A percentile compares a stretch with the other conserved stretches of the same genome.
Evolutionary conservation across 2,329 filamentous ascomycete genomes (phyloP).

Genomic region (Aspergillus felis): DNA sequence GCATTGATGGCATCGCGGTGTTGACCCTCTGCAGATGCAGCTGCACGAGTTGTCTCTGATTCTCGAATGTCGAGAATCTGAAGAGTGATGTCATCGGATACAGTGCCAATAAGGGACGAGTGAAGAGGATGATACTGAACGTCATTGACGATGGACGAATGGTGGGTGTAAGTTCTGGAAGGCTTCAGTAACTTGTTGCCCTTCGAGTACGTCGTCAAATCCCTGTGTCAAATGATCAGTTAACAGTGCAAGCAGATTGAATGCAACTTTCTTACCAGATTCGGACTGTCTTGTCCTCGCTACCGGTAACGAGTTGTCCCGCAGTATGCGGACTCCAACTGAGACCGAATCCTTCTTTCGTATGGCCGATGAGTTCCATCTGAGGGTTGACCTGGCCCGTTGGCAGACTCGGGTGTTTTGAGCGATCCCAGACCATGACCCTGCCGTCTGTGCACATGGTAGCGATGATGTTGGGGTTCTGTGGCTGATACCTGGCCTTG

Average conservation of each 20-base stretch:
- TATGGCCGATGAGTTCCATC: constrained; percentile 80
- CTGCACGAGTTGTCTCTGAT: constrained; percentile 61
- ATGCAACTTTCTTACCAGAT: constrained; percentile 64
- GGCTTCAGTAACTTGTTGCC: constrained; percentile 68
- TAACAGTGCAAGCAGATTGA: background rate
- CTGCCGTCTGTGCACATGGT: constrained; percentile 84
- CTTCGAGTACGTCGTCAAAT: constrained; percentile 71
- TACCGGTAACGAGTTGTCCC: constrained; percentile 82
- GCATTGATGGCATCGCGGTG: constrained; percentile 93
- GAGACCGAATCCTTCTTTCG: constrained; percentile 83
- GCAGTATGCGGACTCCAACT: constrained; percentile 84
- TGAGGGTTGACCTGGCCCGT: constrained; percentile 73
- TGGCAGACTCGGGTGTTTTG: constrained; percentile 81
- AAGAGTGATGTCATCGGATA: constrained; percentile 90
- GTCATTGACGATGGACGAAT: constrained; percentile 90
- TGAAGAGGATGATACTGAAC: constrained; percentile 92
- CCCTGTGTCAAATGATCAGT: constrained; percentile 49
- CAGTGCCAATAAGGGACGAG: constrained; percentile 79
- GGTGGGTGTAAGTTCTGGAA: constrained; percentile 74
- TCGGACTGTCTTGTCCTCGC: constrained; percentile 85
- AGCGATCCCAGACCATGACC: constrained; percentile 91
- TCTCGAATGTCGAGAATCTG: constrained; percentile 86
- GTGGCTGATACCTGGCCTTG: constrained; percentile 95
- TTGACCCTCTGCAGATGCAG: constrained; percentile 66
- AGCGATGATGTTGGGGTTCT: constrained; percentile 94